Evolutionary conservation across 2,329 filamentous ascomycete species (phyloP), one percentile per base, ranked within the genome.

Genomic region (Xylaria polymorpha): DNA sequence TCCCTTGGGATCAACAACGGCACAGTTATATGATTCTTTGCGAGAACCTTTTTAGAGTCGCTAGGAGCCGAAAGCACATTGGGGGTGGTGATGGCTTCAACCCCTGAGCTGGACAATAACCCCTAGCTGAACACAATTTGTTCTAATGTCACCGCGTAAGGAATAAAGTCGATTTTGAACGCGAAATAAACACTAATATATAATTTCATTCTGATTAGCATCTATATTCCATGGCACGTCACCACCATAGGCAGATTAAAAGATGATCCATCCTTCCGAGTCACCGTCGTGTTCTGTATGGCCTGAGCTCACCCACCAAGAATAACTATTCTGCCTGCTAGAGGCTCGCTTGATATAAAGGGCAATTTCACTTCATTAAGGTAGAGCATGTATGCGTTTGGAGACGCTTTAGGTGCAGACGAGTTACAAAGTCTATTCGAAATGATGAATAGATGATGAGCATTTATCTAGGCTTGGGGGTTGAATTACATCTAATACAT

Each of bases 281-380:
- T 65, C 46, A 44, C 46, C 25, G 46, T 51, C 20, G 39, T 62
- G 46, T 25, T 44, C 51, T 51, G 59, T 46, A 56, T 70, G 35
- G 46, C 55, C 79, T 0, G 70, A 65, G 60, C 69, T 72, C 72
- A 72, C 50, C 71, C 69, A 59, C 56, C 18, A 64, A 29, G 53
- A 53, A 44, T 66, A 22, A 14, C 58, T 48, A 51, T 48, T 58
- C 22, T 37, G 41, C 51, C 50, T 61, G 14, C 50, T 61, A 65
- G 61, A 65, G 66, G 66, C 58, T 68, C 66, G 63, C 63, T 74
- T 69, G 68, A 73, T 73, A 75, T 75, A 65, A 72, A 70, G 68
- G 18, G 71, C 68, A 75, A 75, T 74, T 67, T 75, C 70, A 64
- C 63, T 75, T 75, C 72, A 75, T 75, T 75, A 75, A 73, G 65